Evolutionary conservation across 1,139 yeast species (phyloP), one percentile per base, ranked within the genome.

Genomic region (Blastobotrys apis): DNA sequence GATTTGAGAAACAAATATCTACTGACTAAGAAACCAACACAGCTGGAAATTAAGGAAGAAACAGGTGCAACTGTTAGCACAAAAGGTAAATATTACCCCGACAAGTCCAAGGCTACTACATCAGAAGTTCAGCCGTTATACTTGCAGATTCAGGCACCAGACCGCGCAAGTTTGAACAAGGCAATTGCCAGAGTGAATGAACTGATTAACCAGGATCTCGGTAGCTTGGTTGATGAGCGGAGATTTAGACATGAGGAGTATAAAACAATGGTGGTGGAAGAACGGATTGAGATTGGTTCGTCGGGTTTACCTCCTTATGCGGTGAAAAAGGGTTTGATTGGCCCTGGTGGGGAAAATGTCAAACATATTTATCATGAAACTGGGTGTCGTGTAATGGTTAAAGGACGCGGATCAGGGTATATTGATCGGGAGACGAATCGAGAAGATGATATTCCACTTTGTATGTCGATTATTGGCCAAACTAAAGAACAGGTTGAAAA

Each of bases 51-150:
- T 32, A 48, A 52, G 33, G 49, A 55, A 12, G 60, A 59, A 30
- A 60, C 64, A 4, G 69, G 68, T 2, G 65, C 67, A 27, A 56
- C 51, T 12, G 63, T 66, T 10, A 54, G 59, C 4, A 62, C 69
- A 4, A 55, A 62, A 12, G 71, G 71, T 27, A 52, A 66, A 39
- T 67, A 66, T 48, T 67, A 63, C 37, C 71, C 71, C 2, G 70
- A 66, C 43, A 56, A 58, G 36, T 45, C 63, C 2, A 51, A 54
- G 51, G 68, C 71, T 2, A 62, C 68, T 0, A n/a, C n/a, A n/a
- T n/a, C n/a, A n/a, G 65, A 58, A 13, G 47, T 48, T 16, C 63
- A 60, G 19, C 71, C 71, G 13, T 47, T 67, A 36, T 62, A 63
- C 45, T 53, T 67, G 21, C 58, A 59, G 39, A 52, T 67, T 21